Percentiles rank a stretch among this genome's conserved stretches.
Conservation (phyloP, 305 asterid species). For the Petunia hybrid region DNA sequence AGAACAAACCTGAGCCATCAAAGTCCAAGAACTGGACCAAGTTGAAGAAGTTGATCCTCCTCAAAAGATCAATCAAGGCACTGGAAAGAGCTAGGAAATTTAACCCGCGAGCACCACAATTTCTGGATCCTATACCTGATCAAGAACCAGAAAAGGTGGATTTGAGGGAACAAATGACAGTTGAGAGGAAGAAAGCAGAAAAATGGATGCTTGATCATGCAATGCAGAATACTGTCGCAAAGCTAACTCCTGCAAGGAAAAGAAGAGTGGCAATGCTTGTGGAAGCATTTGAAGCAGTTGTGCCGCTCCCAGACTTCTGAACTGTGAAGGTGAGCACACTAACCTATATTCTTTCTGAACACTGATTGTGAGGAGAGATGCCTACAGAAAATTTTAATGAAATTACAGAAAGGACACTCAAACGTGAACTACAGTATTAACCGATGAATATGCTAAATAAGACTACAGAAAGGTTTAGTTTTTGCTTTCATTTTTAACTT, state of each 20-base stretch:
- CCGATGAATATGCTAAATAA: neutral
- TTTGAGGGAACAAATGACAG: conserved; percentile 72
- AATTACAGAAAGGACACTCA: neutral
- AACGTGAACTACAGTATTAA: neutral
- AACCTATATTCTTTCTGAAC: neutral
- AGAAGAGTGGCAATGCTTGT: conserved; percentile 93
- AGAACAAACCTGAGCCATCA: conserved; percentile 36
- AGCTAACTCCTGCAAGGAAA: conserved; percentile 85
- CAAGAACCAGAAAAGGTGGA: conserved; percentile 62
- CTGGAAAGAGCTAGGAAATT: conserved; percentile 69
- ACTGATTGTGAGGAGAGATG: neutral
- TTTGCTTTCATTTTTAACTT: too few species aligned
- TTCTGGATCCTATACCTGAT: conserved; percentile 40
- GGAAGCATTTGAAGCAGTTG: conserved; percentile 98
- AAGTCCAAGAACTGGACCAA: conserved; percentile 86
- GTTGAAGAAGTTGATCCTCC: conserved; percentile 72
- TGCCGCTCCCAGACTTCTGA: conserved; percentile 81
- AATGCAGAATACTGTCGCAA: conserved; percentile 80
- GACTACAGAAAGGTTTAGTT: neutral
- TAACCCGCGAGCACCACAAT: conserved; percentile 33
- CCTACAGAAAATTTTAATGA: neutral
- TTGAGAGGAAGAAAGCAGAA: conserved; percentile 87
- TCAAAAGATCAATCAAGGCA: conserved; percentile 81
- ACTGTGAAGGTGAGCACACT: conserved; percentile 16
- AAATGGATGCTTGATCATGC: conserved; percentile 99